Conservation (phyloP, 2,329 filamentous ascomycete species). For the Fusarium buxicola region DNA sequence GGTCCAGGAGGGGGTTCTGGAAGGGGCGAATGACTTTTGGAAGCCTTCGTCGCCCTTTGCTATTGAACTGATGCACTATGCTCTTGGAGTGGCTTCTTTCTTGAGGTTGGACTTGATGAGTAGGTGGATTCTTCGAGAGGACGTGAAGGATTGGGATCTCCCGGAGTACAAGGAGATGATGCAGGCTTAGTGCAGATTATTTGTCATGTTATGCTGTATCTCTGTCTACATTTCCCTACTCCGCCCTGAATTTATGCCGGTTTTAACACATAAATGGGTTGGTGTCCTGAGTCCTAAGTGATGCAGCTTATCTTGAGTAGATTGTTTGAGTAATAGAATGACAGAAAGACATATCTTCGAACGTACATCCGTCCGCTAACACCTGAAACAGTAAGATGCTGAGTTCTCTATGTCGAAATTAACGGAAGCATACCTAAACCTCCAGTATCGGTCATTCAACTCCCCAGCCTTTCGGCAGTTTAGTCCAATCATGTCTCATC, state of each 20-base stretch:
- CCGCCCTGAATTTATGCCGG: not conserved
- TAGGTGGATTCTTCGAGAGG: conserved; percentile 8
- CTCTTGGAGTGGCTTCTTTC: conserved; percentile 5
- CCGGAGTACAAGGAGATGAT: conserved; percentile 12
- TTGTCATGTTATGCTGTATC: not conserved
- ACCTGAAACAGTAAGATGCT: too few species aligned
- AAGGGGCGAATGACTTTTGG: not conserved
- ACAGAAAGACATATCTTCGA: too few species aligned
- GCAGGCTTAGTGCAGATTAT: not conserved
- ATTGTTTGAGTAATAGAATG: too few species aligned
- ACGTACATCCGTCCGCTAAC: too few species aligned
- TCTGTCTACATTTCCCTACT: not conserved
- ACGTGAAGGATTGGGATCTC: conserved; percentile 10
- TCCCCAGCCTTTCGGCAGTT: too few species aligned
- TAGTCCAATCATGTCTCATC: too few species aligned
- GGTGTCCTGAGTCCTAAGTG: too few species aligned
- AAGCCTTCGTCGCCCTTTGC: conserved; percentile 5
- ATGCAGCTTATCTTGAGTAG: too few species aligned
- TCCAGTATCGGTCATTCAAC: too few species aligned
- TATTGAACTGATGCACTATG: not conserved
- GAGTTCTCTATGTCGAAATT: too few species aligned
- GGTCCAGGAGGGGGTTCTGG: conserved; percentile 8
- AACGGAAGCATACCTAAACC: too few species aligned
- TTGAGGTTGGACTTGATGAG: conserved; percentile 3
- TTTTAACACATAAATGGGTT: too few species aligned